These are phyloP conservation scores for Pseudonitzschia delicatissima DNA, from an alignment of 108 stramenopile species.

Conservation along the genomic window DNA sequence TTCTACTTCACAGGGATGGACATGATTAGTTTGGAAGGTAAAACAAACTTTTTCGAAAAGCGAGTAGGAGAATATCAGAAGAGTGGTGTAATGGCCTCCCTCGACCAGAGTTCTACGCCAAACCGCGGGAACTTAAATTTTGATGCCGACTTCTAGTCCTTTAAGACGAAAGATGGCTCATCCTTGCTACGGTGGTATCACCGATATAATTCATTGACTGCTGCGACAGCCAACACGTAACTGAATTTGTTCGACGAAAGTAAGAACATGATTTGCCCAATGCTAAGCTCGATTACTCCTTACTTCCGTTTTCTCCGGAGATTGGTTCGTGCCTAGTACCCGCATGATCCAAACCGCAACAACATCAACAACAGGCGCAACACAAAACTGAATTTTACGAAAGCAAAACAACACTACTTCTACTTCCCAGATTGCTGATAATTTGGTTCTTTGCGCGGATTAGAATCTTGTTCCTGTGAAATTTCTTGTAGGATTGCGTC, in stretches of 20 bases:
- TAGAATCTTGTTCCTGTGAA: neutral
- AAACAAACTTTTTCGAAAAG: slow-evolving; percentile 98
- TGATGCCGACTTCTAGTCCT: slow-evolving; percentile 12
- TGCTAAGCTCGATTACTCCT: neutral
- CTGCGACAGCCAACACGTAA: neutral
- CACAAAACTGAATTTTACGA: neutral
- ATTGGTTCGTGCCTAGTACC: neutral
- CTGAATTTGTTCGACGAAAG: neutral
- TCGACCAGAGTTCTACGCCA: slow-evolving; percentile 7
- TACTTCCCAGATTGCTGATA: slow-evolving; percentile 1
- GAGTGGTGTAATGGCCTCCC: slow-evolving; percentile 64
- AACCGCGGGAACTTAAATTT: slow-evolving; percentile 12
- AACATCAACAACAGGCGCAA: slow-evolving; percentile 1
- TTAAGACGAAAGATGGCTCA: neutral
- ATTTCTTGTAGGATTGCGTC: neutral
- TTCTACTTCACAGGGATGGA: slow-evolving; percentile 88
- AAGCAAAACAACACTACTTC: neutral
- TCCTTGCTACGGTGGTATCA: slow-evolving; percentile 3
- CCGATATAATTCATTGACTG: neutral
- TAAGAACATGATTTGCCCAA: neutral
- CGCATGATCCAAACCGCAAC: slow-evolving; percentile 1
- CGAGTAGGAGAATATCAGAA: slow-evolving; percentile 96
- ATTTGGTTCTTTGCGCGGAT: neutral
- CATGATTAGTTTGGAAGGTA: slow-evolving; percentile 97
- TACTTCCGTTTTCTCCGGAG: neutral